Conservation (phyloP, 306 rosid genomes). For the Spatholobus suberectus region DNA sequence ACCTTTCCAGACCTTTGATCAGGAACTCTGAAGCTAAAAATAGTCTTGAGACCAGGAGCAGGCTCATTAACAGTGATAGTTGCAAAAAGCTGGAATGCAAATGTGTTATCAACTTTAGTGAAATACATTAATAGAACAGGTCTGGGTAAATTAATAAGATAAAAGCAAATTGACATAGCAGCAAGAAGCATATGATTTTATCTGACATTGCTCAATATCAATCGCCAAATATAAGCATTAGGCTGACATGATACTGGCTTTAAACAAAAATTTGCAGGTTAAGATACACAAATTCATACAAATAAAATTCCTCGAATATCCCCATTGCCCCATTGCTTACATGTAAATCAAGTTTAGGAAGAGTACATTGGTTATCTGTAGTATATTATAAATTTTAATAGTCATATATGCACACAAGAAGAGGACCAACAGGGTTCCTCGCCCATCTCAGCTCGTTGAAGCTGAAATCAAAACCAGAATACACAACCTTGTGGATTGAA, state of each 20-base stretch:
- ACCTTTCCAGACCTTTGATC: conserved; percentile 98
- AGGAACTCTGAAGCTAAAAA: conserved; percentile 77
- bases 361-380: not conserved
- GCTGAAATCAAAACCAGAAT: not conserved
- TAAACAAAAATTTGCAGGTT: not conserved
- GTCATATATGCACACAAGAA: not conserved
- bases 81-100: conserved; percentile 63
- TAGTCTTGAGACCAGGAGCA: conserved; percentile 83
- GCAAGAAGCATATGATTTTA: not conserved
- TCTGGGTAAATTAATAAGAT: not conserved
- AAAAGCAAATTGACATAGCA: not conserved
- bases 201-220: not conserved
- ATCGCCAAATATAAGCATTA: not conserved
- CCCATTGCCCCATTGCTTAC: not conserved
- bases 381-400: not conserved
- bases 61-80: conserved; percentile 78
- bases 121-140: not conserved
- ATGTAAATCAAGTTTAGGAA: not conserved
- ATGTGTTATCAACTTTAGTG: conserved; percentile 21
- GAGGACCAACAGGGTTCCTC: not conserved
- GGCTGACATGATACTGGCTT: not conserved
- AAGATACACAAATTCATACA: not conserved
- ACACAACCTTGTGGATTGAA: not conserved
- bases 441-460: not conserved
- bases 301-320: not conserved